phyloP scores from a whole-genome alignment of 805 yeast genomes.

The Cyberlindnera euphorbiae region DNA sequence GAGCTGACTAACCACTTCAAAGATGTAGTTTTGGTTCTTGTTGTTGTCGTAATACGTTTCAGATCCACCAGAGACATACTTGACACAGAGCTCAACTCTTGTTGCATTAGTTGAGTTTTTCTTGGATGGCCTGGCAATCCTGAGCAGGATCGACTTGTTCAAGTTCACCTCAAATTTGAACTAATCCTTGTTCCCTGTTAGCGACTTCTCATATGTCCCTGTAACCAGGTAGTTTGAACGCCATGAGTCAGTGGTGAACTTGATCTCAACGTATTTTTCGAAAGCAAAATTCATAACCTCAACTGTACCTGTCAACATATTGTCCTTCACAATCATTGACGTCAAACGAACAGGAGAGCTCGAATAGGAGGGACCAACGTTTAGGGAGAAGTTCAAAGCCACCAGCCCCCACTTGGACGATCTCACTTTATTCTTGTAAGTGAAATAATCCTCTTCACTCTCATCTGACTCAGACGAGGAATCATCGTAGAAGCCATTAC shows the following conservation, averaged over 20 bases:
- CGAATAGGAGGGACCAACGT: conserved; percentile 9
- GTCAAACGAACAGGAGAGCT: conserved; percentile 32
- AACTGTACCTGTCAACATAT: conserved; percentile 35
- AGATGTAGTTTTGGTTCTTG: conserved; percentile 31
- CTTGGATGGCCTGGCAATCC: conserved; percentile 10
- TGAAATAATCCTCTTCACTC: conserved; percentile 20
- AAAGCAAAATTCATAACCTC: conserved; percentile 35
- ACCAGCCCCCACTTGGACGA: conserved; percentile 19
- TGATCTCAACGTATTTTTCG: conserved; percentile 38
- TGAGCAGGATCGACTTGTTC: conserved; percentile 22
- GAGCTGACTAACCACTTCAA: conserved; percentile 24
- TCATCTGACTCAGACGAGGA: conserved; percentile 21
- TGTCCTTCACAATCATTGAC: conserved; percentile 36
- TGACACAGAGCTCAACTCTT: conserved; percentile 34
- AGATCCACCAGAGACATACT: conserved; percentile 30
- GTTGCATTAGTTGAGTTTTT: conserved; percentile 12
- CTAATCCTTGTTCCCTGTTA: conserved; percentile 31
- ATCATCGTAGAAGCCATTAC: conserved; percentile 8
- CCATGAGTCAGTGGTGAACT: conserved; percentile 48
- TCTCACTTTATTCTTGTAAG: conserved; percentile 11
- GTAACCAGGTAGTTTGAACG: conserved; percentile 40
- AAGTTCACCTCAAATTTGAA: conserved; percentile 48
- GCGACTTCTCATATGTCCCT: conserved; percentile 21
- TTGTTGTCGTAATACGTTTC: conserved; percentile 38
- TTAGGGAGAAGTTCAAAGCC: conserved; percentile 15